Evolutionary conservation across 2,329 filamentous ascomycete species (phyloP).

Genomic region (Diplodia seriata): DNA sequence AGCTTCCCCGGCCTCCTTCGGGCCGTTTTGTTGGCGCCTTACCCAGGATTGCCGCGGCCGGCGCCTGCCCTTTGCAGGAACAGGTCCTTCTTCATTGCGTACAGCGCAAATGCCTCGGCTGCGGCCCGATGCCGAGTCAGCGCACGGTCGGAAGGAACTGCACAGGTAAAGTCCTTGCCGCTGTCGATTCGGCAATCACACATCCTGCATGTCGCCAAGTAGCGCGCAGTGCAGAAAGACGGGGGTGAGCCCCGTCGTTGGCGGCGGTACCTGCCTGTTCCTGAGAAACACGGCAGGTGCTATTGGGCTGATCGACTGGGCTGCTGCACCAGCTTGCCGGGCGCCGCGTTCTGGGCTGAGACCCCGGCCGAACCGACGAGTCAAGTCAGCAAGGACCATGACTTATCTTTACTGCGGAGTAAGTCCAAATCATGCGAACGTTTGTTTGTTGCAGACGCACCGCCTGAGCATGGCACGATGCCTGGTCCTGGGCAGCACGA

Average conservation of each 20-base stretch:
- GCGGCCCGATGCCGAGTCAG: constrained; percentile 25
- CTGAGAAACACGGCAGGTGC: neutral
- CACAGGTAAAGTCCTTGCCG: neutral
- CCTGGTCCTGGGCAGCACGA: neutral
- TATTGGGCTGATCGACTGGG: neutral
- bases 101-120: constrained; percentile 2
- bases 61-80: neutral
- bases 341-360: constrained; percentile 13
- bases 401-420: neutral
- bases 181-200: neutral
- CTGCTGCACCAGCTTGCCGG: constrained; percentile 8
- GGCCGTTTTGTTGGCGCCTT: neutral
- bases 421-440: neutral
- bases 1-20: constrained; percentile 4
- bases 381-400: neutral
- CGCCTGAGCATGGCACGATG: neutral
- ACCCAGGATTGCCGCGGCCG: neutral
- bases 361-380: neutral
- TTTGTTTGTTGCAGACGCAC: too few species aligned
- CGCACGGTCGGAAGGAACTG: neutral
- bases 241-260: neutral
- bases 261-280: constrained; percentile 21
- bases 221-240: neutral
- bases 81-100: neutral
- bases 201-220: neutral